A percentile compares a stretch with the other conserved stretches of the same genome.
Evolutionary conservation across 257 asterid genomes (phyloP).

Genomic region (Fraxinus excelsior): DNA sequence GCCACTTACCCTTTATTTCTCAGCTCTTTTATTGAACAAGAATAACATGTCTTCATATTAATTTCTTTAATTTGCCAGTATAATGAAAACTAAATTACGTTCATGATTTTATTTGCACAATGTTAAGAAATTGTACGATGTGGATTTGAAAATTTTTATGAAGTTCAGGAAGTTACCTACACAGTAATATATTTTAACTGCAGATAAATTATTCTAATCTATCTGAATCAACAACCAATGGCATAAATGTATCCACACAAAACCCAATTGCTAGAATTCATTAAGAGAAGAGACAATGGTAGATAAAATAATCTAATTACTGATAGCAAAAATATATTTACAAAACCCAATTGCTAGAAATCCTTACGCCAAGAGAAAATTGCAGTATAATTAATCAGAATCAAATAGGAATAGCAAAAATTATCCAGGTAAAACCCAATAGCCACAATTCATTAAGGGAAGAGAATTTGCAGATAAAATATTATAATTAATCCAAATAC

Average conservation of each 20-base stretch:
- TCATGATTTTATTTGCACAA: no score
- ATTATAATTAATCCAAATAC: background rate
- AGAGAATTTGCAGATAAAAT: background rate
- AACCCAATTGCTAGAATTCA: conserved; percentile 3
- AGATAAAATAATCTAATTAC: background rate
- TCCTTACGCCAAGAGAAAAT: background rate
- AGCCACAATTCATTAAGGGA: background rate
- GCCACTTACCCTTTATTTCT: background rate
- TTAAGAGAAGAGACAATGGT: background rate
- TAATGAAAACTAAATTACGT: background rate
- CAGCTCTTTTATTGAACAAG: background rate
- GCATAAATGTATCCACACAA: background rate
- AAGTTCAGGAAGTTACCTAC: background rate
- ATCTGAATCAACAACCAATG: background rate
- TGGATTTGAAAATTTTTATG: background rate
- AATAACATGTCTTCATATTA: background rate
- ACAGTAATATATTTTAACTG: background rate
- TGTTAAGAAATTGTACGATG: no score
- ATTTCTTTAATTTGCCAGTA: background rate
- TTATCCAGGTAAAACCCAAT: background rate
- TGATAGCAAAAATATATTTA: background rate
- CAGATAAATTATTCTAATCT: background rate
- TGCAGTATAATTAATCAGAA: background rate
- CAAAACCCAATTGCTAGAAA: conserved; percentile 3
- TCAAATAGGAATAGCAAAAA: background rate